These are phyloP conservation scores for Salix udensis DNA, from an alignment of 345 rosid species.

Conservation along the genomic window DNA sequence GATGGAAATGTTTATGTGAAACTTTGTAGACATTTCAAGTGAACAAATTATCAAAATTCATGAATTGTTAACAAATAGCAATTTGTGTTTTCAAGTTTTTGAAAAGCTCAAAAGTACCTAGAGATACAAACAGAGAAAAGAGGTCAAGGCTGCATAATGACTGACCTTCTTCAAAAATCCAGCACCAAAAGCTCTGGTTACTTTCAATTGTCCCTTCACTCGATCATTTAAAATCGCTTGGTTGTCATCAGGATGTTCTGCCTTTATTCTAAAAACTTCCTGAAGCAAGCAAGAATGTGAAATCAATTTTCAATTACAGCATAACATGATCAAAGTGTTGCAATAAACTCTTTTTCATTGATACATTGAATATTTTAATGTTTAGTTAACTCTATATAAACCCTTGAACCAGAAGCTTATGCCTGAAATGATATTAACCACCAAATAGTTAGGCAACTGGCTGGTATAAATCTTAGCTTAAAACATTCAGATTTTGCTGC, in stretches of 20 bases:
- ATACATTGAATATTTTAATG: not conserved
- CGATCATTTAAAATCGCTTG: conserved; percentile 79
- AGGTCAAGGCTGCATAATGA: conserved; percentile 11
- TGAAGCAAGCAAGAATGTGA: conserved; percentile 32
- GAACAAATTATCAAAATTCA: not conserved
- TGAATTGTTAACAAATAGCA: not conserved
- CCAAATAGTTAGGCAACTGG: not conserved
- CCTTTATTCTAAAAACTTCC: conserved; percentile 77
- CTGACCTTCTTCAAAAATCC: conserved; percentile 91
- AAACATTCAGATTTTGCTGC: not conserved
- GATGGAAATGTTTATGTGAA: not conserved
- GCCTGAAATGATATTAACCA: not conserved
- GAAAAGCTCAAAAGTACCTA: not conserved
- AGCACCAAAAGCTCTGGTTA: conserved; percentile 93
- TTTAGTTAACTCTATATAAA: not conserved
- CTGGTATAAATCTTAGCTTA: conserved; percentile 3
- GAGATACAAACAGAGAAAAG: not conserved
- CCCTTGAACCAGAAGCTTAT: not conserved
- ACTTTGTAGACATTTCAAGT: not conserved
- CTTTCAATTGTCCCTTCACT: conserved; percentile 92
- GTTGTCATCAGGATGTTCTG: conserved; percentile 80
- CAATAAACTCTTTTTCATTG: not conserved
- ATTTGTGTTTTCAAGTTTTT: not conserved
- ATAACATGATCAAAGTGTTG: not conserved
- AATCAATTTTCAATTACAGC: conserved; percentile 6